A percentile compares a stretch with the other conserved stretches of the same genome.
These are phyloP conservation scores for Sporisorium graminicola DNA, from an alignment of 1,284 basidiomycete species.

Conservation along the genomic window DNA sequence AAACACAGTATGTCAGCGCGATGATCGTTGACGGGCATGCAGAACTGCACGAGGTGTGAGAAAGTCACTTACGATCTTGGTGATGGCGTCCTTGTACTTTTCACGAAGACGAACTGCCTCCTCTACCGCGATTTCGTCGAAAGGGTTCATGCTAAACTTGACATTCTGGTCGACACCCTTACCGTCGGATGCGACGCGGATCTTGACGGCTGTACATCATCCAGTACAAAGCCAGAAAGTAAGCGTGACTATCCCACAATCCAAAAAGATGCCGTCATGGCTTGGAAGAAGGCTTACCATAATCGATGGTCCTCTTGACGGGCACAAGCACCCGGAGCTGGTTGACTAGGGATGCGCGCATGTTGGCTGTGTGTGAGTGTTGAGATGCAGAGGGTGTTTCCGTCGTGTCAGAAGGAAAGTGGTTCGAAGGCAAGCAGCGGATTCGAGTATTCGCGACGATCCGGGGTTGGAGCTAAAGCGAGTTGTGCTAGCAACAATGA, in stretches of 20 bases:
- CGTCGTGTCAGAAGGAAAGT: slow-evolving; percentile 3
- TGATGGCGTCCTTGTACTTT: slow-evolving; percentile 75
- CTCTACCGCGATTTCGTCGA: slow-evolving; percentile 81
- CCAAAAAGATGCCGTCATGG: background rate
- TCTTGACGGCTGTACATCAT: slow-evolving; percentile 64
- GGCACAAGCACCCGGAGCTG: slow-evolving; percentile 68
- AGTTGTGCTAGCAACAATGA: background rate
- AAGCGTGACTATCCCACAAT: background rate
- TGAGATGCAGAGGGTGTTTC: background rate
- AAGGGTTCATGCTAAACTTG: slow-evolving; percentile 72
- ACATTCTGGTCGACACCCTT: slow-evolving; percentile 69
- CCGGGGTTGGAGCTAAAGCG: slow-evolving; percentile 20
- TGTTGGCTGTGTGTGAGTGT: slow-evolving; percentile 19
- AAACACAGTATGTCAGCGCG: background rate
- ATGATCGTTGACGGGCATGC: too few relatives aligned
- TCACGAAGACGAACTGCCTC: slow-evolving; percentile 95
- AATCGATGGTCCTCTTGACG: slow-evolving; percentile 70
- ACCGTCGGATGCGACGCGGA: slow-evolving; percentile 67
- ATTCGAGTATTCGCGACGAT: background rate
- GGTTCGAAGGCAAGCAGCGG: background rate
- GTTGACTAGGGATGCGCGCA: slow-evolving; percentile 67
- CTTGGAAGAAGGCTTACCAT: slow-evolving; percentile 46
- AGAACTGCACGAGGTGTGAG: background rate
- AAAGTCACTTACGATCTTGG: slow-evolving; percentile 62
- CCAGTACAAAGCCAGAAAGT: background rate